These are phyloP conservation scores for Canariomyces notabilis DNA, from an alignment of 2,329 filamentous ascomycete genomes.

Conservation along the genomic window DNA sequence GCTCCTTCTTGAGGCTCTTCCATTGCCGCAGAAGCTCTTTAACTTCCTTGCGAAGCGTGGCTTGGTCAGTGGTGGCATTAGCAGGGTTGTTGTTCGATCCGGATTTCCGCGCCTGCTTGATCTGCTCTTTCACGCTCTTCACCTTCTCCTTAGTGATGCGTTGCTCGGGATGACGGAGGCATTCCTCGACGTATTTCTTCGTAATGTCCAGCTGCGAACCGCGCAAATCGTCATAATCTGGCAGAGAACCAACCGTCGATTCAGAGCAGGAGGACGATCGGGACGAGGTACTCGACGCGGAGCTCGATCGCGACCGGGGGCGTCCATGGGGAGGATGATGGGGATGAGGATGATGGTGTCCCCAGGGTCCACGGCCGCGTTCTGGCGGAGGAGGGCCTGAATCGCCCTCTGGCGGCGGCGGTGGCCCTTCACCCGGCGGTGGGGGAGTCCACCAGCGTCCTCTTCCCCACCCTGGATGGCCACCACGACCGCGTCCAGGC, in stretches of 20 bases:
- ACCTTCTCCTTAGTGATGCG: conserved; percentile 44
- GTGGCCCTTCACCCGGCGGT: background rate
- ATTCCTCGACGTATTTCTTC: conserved; percentile 40
- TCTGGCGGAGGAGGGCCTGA: background rate
- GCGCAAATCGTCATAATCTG: conserved; percentile 46
- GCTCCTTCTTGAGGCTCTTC: conserved; percentile 36
- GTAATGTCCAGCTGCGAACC: conserved; percentile 45
- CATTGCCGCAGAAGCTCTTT: conserved; percentile 41
- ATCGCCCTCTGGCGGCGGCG: background rate
- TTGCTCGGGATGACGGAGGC: conserved; percentile 47
- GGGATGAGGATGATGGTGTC: background rate
- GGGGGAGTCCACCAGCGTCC: conserved; percentile 12
- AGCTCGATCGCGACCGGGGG: conserved; percentile 25
- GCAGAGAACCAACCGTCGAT: conserved; percentile 48
- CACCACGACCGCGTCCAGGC: conserved; percentile 2
- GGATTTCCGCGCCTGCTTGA: conserved; percentile 23
- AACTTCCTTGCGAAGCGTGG: conserved; percentile 40
- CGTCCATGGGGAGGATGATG: conserved; percentile 10
- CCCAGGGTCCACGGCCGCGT: conserved; percentile 10
- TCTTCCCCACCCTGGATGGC: conserved; percentile 3
- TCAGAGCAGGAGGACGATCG: conserved; percentile 32
- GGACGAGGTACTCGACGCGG: conserved; percentile 35
- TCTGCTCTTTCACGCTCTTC: conserved; percentile 36
- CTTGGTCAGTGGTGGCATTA: conserved; percentile 26
- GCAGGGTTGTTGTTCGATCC: conserved; percentile 16